Base-by-base conservation (phyloP, 139 green algal genomes). In the Pleodorina starrii region DNA sequence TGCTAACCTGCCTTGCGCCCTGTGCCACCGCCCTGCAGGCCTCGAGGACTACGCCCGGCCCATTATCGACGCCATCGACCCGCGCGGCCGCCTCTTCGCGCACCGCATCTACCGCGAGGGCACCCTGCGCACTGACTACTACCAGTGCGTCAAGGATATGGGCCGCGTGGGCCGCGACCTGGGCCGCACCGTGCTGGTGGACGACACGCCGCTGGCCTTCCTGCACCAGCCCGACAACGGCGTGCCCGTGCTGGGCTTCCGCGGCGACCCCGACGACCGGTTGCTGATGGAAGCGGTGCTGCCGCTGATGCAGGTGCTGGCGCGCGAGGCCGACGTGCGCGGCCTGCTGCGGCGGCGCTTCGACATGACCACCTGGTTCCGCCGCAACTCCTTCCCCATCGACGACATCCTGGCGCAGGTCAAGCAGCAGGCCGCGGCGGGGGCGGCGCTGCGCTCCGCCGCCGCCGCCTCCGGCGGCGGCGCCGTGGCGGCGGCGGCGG, bases 71-170 rank as follows among this genome's bases (percentile, higher is more conserved):
- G 93, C 90, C 1, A 93, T 99, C 36, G 94, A 96, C 91, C 94
- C 94, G 0, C 23, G 0, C n/a, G 81, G 63, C 42, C 6, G 6
- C 4, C 80, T 94, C 27, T 94, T 97, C 73, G 72, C 91, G 1
- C 71, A 40, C 35, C 86, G 93, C 80, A 90, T 97, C 73, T 96
- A 95, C 88, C 90, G 94, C 32, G 86, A 93, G 29, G 93, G 88
- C 81, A 94, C 90, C 32, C 89, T 93, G 38, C 87, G 80, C 60
- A 94, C 89, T 2, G 76, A 90, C 29, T 89, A 93, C 57, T 98
- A 98, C 93, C 94, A 96, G 84, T 98, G 96, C 91, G 92, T 99
- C 77, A 99, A 99, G 92, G 96, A 99, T 89, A 93, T 99, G 90
- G 90, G 72, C 9, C 83, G 85, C 14, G 27, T 92, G 21, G 87